Evolutionary conservation across 805 yeast species (phyloP).

Genomic region (Kregervanrija fluxuum): DNA sequence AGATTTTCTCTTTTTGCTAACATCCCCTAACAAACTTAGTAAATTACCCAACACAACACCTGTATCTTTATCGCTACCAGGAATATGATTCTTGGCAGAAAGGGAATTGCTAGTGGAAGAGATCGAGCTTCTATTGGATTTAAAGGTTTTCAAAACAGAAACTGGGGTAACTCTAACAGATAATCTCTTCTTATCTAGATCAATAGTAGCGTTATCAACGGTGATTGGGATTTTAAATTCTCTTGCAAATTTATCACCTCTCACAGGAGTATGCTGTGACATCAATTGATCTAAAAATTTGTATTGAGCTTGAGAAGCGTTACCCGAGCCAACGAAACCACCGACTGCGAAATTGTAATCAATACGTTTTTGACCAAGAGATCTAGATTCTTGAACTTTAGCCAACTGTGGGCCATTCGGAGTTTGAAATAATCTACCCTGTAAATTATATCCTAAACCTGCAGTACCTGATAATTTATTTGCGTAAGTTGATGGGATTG

Average conservation of each 20-base stretch:
- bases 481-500: conserved; percentile 15
- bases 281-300: conserved; percentile 15
- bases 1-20: too few relatives aligned
- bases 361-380: conserved; percentile 36
- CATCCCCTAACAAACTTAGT: too few relatives aligned
- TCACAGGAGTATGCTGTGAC: conserved; percentile 16
- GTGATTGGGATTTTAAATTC: conserved; percentile 23
- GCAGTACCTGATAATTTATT: conserved; percentile 51
- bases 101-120: too few relatives aligned
- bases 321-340: conserved; percentile 29
- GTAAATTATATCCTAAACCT: conserved; percentile 63
- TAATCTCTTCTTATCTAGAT: conserved; percentile 16
- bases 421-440: conserved; percentile 59
- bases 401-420: conserved; percentile 59
- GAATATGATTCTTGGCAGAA: too few relatives aligned
- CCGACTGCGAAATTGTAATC: conserved; percentile 49
- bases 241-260: conserved; percentile 21
- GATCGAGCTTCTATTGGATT: too few relatives aligned
- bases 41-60: too few relatives aligned
- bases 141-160: too few relatives aligned
- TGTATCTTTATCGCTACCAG: too few relatives aligned
- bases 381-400: conserved; percentile 62
- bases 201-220: conserved; percentile 21
- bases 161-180: conserved; percentile 21
- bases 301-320: conserved; percentile 18